These are phyloP conservation scores for Herpetomonas tarakana DNA, from an alignment of 208 protist species.

Conservation along the genomic window DNA sequence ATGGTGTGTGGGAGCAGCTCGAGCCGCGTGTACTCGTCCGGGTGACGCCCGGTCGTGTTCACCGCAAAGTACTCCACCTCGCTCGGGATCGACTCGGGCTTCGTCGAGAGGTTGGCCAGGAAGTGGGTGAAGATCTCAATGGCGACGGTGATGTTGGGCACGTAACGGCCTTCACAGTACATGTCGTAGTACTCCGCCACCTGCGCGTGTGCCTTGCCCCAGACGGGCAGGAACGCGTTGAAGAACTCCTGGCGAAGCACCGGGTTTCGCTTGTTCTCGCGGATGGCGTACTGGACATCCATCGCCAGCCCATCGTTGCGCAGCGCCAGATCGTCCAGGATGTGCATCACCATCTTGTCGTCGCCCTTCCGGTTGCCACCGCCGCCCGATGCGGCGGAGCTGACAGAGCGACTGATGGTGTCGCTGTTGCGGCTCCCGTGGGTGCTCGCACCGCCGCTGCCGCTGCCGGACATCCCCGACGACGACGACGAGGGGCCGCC, in stretches of 20 bases:
- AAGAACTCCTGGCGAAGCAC: conserved; percentile 77
- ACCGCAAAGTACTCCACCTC: conserved; percentile 43
- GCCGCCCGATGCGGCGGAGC: background rate
- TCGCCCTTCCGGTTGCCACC: background rate
- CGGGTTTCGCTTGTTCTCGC: conserved; percentile 58
- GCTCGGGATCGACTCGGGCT: conserved; percentile 24
- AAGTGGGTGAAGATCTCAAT: conserved; percentile 77
- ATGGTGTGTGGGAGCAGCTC: conserved; percentile 61
- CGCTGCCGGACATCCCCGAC: conserved; percentile 3
- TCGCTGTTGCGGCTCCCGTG: conserved; percentile 7
- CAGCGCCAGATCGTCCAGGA: conserved; percentile 67
- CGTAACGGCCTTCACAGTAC: conserved; percentile 78
- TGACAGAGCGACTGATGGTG: background rate
- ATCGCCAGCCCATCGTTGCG: conserved; percentile 70
- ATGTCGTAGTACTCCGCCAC: conserved; percentile 54
- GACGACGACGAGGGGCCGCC: conserved; percentile 33
- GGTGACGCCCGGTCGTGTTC: conserved; percentile 15
- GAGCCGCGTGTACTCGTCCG: conserved; percentile 54
- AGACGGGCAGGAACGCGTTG: conserved; percentile 70
- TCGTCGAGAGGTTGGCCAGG: conserved; percentile 39
- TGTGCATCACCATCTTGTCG: conserved; percentile 65
- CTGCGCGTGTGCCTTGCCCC: conserved; percentile 43
- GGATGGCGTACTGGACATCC: conserved; percentile 77
- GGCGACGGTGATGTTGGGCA: conserved; percentile 79
- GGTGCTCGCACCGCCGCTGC: conserved; percentile 7